Conservation (phyloP, 2,329 filamentous ascomycete genomes). For the Alternaria brassicae region DNA sequence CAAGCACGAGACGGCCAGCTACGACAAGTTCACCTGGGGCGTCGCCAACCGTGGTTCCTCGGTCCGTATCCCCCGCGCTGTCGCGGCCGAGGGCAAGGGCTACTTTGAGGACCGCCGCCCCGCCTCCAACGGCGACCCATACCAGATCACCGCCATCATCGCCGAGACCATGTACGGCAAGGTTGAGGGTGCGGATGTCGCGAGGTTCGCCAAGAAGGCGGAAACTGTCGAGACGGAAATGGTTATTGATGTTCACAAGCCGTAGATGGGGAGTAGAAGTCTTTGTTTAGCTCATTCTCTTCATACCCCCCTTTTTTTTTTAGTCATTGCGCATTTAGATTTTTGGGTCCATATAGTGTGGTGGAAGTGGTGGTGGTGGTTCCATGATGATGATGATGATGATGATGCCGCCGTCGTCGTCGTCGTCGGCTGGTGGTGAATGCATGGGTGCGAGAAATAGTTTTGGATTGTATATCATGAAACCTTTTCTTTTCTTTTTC, state of each 20-base stretch:
- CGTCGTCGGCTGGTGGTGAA: no score
- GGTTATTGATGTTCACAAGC: conserved; percentile 37
- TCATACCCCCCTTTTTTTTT: conserved; percentile 21
- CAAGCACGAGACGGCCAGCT: conserved; percentile 89
- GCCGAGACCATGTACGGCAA: conserved; percentile 70
- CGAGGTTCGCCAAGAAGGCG: conserved; percentile 48
- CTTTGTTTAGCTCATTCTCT: conserved; percentile 3
- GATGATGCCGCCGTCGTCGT: no score
- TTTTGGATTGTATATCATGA: no score
- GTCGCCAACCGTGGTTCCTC: conserved; percentile 95
- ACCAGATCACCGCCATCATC: conserved; percentile 82
- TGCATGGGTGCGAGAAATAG: no score
- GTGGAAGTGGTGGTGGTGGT: no score
- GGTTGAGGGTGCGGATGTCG: conserved; percentile 58
- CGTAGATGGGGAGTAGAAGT: conserved; percentile 24
- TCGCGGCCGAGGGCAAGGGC: conserved; percentile 85
- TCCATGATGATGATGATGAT: no score
- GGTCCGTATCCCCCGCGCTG: conserved; percentile 88
- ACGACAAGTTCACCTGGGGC: conserved; percentile 92
- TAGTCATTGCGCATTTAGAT: no score
- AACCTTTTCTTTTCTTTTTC: no score
- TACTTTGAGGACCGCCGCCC: conserved; percentile 79
- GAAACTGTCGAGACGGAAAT: conserved; percentile 48
- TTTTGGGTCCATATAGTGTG: no score
- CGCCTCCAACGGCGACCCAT: conserved; percentile 86